Conservation (phyloP, 306 rosid species). For the Cajanus cajan region DNA sequence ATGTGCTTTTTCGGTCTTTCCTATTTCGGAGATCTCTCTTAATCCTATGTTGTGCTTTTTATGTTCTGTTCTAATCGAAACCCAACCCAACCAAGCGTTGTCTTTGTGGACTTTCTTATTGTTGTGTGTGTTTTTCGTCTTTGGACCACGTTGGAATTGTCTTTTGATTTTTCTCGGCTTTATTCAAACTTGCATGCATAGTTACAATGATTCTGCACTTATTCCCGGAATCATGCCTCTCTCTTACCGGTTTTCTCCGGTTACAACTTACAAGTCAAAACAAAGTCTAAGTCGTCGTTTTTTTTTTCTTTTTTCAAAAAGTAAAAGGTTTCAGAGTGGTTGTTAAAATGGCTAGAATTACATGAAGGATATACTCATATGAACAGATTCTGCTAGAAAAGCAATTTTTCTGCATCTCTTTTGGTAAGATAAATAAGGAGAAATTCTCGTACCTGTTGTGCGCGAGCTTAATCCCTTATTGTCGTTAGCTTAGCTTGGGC, state of each 20-base stretch:
- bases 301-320: neutral
- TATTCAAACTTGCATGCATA: slow-evolving; percentile 20
- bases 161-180: neutral
- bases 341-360: slow-evolving; percentile 6
- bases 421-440: neutral
- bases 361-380: neutral
- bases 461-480: neutral
- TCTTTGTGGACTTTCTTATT: neutral
- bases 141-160: neutral
- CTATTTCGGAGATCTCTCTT: neutral
- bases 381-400: neutral
- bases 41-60: neutral
- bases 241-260: neutral
- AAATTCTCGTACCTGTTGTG: neutral
- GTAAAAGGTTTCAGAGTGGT: neutral
- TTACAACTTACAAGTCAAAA: slow-evolving; percentile 27
- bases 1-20: slow-evolving; percentile 42
- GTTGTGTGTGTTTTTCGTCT: neutral
- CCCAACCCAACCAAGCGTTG: neutral
- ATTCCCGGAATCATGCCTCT: slow-evolving; percentile 26
- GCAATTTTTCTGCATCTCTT: slow-evolving; percentile 2
- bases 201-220: slow-evolving; percentile 15
- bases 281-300: neutral
- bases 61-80: neutral
- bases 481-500: neutral